Percentiles rank a stretch among this genome's conserved stretches.
These are phyloP conservation scores for Herpetomonas samuelpessoai DNA, from an alignment of 208 protist genomes.

Conservation along the genomic window DNA sequence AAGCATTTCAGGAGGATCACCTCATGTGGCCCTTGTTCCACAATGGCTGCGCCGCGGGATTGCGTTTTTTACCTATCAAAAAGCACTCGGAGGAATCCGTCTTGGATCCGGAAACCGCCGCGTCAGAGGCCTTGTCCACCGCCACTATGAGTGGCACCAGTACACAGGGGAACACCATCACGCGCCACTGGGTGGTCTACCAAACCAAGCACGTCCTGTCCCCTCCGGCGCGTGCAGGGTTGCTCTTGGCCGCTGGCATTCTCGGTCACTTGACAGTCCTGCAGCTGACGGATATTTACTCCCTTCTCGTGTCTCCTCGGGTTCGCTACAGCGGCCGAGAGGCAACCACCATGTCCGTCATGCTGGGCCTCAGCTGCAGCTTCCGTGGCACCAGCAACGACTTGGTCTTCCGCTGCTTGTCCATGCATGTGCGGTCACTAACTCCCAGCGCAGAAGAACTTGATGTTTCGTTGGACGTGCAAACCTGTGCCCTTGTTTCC, in stretches of 20 bases:
- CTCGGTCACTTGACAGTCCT: constrained; percentile 74
- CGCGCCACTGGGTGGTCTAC: constrained; percentile 85
- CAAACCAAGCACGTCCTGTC: constrained; percentile 71
- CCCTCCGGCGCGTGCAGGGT: constrained; percentile 53
- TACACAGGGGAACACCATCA: constrained; percentile 34
- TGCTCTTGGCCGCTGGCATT: constrained; percentile 76
- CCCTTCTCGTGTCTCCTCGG: constrained; percentile 66
- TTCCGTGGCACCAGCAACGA: constrained; percentile 76
- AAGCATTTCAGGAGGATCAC: constrained; percentile 27
- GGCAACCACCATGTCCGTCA: constrained; percentile 72
- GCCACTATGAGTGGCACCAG: not conserved
- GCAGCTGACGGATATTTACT: constrained; percentile 86
- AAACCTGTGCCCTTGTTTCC: constrained; percentile 72
- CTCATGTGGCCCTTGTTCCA: constrained; percentile 82
- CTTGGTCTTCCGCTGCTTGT: constrained; percentile 81
- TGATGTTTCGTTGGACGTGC: constrained; percentile 82
- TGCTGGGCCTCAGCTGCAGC: constrained; percentile 86
- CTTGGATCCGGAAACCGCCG: constrained; percentile 10
- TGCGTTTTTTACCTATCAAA: constrained; percentile 83
- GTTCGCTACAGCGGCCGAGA: constrained; percentile 67
- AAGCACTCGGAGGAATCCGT: no score
- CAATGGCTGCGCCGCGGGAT: constrained; percentile 80
- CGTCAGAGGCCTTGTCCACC: not conserved
- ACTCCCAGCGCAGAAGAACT: constrained; percentile 81
- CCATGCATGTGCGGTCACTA: constrained; percentile 81